Base-by-base conservation (phyloP, 2,329 filamentous ascomycete species). In the Paecilomyces variotii region DNA sequence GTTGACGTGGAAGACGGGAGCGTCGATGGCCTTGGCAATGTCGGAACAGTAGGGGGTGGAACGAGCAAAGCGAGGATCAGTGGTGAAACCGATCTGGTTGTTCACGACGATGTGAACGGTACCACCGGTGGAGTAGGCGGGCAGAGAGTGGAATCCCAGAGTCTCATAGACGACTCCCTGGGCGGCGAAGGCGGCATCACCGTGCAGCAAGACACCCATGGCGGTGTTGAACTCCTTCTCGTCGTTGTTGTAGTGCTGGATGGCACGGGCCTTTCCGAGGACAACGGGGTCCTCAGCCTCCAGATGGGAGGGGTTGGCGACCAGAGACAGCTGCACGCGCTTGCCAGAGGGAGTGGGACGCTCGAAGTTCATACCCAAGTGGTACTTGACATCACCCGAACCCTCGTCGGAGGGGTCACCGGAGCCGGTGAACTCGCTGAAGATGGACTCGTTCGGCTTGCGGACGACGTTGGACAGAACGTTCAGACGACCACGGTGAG, bases 31-130 rank as follows among this genome's bases (percentile, higher is more conserved):
- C 82, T 99, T 99, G 78, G 94, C 94, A 70, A 99, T 97, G 75
- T 99, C 94, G 51, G 94, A 97, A 80, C 94, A 99, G 85, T 99
- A 99, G 52, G 94, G 90, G 55, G 94, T 99, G 24, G 94, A 99
- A 68, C 94, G 91, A 68, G 94, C 88, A 77, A 96, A 99, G 72
- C 94, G 91, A 66, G 94, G 94, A 73, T 99, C 94, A 25, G 94
- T 99, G 57, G 94, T 99, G 83, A 99, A 99, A 76, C 94, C 94
- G 75, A 99, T 99, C 83, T 99, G 94, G 84, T 99, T 99, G 86
- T 99, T 99, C 67, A 97, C 93, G 60, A 99, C 87, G 65, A 99
- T 83, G 78, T 99, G 94, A 68, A 99, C 90, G 59, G 94, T 99
- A 72, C 94, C 94, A 69, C 94, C 94, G 57, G 94, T 97, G 54